Evolutionary conservation across 2,329 filamentous ascomycete genomes (phyloP), one percentile per base, ranked within the genome.

Genomic region (Akanthomyces lecanii): DNA sequence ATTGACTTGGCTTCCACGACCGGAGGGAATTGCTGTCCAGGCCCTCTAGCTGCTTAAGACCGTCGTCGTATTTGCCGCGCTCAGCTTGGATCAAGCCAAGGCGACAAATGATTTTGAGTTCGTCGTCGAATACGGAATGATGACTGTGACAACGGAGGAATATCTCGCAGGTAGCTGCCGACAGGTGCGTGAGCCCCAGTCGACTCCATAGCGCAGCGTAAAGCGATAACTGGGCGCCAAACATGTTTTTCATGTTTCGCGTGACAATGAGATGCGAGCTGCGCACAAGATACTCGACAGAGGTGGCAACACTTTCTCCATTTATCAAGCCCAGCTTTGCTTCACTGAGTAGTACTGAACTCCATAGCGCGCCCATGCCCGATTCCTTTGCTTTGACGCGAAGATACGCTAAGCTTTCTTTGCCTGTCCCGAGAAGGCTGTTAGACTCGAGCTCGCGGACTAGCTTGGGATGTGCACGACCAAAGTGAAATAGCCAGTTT

Each of bases 401-500:
- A 45, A 98, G 82, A 69, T 95, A 97, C 0, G 86, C 83, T 7
- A 97, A 81, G 1, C 88, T 92, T 71, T 97, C 92, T 67, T 89
- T 89, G 60, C 92, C 90, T 40, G 87, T 88, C 0, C 89, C 91
- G 10, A 92, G 79, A 81, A 92, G 87, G 63, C 86, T 91, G 69
- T 84, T 87, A 45, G 89, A 87, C 65, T 88, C 89, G 6, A 89
- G 80, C 58, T 87, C 84, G 55, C 81, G 84, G 67, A 92, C 86
- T n/a, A 92, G 82, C 60, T 86, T 82, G 0, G 92, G 90, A 69
- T 94, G 92, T 0, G 90, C 87, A 70, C 92, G 91, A n/a, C 89
- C 90, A 69, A 97, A 96, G 71, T 97, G 92, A 70, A 96, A 96
- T 3, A 98, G 81, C 95, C 95, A 99, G 71, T 92, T 96, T 65